Evolutionary conservation across 768 basidiomycete species (phyloP).

Genomic region (Heimioporus sp.): DNA sequence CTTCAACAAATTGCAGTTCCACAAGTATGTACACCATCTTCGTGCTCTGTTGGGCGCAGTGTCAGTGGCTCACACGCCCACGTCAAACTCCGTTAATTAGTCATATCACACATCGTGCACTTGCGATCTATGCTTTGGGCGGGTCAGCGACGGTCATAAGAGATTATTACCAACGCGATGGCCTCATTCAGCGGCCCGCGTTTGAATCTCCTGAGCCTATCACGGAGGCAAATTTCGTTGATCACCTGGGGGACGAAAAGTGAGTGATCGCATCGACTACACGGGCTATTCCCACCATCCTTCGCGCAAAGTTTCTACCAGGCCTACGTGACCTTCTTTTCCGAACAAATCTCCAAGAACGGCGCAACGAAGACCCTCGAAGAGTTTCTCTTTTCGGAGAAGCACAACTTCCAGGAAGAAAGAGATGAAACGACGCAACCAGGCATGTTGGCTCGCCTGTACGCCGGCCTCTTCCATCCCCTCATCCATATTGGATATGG

Average conservation of each 20-base stretch:
- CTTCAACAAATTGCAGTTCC: slow-evolving; percentile 44
- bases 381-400: slow-evolving; percentile 30
- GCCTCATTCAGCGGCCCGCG: slow-evolving; percentile 18
- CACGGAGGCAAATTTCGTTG: slow-evolving; percentile 21
- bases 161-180: slow-evolving; percentile 26
- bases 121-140: slow-evolving; percentile 29
- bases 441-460: slow-evolving; percentile 52
- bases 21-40: slow-evolving; percentile 42
- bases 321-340: slow-evolving; percentile 27
- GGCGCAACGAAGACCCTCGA: slow-evolving; percentile 19
- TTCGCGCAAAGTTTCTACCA: slow-evolving; percentile 21
- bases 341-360: slow-evolving; percentile 10
- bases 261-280: not conserved
- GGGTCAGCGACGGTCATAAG: slow-evolving; percentile 21
- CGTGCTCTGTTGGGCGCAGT: too few relatives aligned
- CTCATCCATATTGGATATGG: slow-evolving; percentile 64
- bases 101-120: slow-evolving; percentile 28
- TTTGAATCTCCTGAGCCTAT: slow-evolving; percentile 24
- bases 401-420: slow-evolving; percentile 23
- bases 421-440: slow-evolving; percentile 32
- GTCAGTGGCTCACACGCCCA: too few relatives aligned
- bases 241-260: slow-evolving; percentile 27
- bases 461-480: slow-evolving; percentile 53
- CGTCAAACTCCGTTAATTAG: slow-evolving; percentile 3
- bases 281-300: not conserved